Evolutionary conservation across 2,329 filamentous ascomycete genomes (phyloP).

Genomic region (Colletotrichum coccodes): DNA sequence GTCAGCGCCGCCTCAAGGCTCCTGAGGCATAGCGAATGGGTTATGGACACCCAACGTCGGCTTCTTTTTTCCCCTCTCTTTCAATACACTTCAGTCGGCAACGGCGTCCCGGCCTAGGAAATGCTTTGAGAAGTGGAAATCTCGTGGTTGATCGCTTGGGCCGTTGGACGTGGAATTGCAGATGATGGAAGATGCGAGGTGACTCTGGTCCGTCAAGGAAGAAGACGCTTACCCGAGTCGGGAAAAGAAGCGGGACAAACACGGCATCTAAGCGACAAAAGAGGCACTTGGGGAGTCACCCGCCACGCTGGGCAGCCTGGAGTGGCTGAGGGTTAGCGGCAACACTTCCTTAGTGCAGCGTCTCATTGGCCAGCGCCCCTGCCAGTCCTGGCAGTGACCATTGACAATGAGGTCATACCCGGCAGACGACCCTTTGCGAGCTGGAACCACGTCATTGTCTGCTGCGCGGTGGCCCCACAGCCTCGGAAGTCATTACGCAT

Average conservation of each 20-base stretch:
- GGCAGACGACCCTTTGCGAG: background rate
- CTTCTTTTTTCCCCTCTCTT: background rate
- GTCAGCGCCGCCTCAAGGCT: background rate
- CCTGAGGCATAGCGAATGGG: background rate
- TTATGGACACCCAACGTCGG: background rate
- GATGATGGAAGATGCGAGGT: conserved; percentile 15
- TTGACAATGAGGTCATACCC: conserved; percentile 22
- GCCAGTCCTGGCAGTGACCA: background rate
- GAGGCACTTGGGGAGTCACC: conserved; percentile 20
- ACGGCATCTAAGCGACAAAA: background rate
- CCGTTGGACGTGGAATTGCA: background rate
- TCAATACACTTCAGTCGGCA: background rate
- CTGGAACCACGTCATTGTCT: conserved; percentile 32
- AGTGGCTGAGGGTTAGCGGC: conserved; percentile 24
- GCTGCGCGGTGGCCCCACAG: background rate
- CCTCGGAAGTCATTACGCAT: conserved; percentile 29
- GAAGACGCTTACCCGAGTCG: conserved; percentile 6
- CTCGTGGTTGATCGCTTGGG: background rate
- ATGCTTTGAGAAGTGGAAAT: background rate
- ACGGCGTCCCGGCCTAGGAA: background rate
- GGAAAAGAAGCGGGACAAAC: background rate
- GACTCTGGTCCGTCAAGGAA: background rate
- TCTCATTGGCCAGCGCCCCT: background rate
- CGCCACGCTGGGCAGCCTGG: conserved; percentile 11
- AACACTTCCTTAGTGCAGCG: background rate